Percentiles rank a stretch among this genome's conserved stretches.
phyloP scores from a whole-genome alignment of 139 green algal genomes.

The Ettlia oleoabundans region DNA sequence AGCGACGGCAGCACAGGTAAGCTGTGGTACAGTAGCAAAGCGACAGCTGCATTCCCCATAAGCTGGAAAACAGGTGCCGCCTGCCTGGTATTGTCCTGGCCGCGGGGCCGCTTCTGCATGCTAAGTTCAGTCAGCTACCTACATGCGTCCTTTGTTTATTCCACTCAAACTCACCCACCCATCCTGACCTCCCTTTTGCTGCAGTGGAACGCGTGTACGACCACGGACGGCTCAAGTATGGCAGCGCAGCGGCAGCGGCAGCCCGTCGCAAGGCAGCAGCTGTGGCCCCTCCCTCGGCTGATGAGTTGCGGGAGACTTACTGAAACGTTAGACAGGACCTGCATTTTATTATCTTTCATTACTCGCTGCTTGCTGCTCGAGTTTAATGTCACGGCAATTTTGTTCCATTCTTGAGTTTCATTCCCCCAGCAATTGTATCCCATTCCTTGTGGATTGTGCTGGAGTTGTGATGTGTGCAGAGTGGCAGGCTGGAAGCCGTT shows the following conservation, averaged over 20 bases:
- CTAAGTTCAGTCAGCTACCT: background rate
- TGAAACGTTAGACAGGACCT: background rate
- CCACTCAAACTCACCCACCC: background rate
- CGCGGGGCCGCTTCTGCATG: background rate
- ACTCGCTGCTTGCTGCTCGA: background rate
- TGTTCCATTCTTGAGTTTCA: background rate
- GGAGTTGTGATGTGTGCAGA: no score
- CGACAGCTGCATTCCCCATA: background rate
- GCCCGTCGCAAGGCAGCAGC: background rate
- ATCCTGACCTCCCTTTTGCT: background rate
- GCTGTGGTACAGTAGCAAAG: background rate
- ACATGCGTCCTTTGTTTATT: no score
- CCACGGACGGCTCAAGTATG: constrained; percentile 11
- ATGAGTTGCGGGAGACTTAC: constrained; percentile 28
- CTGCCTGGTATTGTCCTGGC: background rate
- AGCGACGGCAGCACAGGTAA: constrained; percentile 1
- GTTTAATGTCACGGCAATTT: background rate
- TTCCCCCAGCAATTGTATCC: no score
- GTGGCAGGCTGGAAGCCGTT: no score
- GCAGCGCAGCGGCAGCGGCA: background rate
- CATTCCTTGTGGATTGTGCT: no score
- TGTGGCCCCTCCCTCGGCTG: background rate
- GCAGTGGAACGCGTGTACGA: constrained; percentile 27
- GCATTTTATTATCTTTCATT: background rate
- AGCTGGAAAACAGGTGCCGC: no score